A percentile compares a stretch with the other conserved stretches of the same genome.
These are phyloP conservation scores for Kluyveromyces lactis DNA, from an alignment of 805 yeast genomes.

Conservation along the genomic window DNA sequence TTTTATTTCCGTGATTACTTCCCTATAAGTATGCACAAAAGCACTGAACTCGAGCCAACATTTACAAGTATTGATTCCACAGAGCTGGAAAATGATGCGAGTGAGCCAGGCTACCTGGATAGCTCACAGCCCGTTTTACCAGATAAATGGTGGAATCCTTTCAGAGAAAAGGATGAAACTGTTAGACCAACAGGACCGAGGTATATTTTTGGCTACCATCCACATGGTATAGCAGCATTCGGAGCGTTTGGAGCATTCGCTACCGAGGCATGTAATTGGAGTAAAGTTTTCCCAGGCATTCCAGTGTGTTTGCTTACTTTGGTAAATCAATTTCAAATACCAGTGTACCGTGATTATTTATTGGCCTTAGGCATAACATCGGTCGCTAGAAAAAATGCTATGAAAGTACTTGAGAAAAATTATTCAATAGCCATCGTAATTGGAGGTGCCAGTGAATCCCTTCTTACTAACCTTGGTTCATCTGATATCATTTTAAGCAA, in stretches of 20 bases:
- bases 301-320: constrained; percentile 70
- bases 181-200: constrained; percentile 49
- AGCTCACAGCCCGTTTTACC: constrained; percentile 1
- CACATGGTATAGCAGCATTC: constrained; percentile 92
- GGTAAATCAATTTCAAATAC: constrained; percentile 73
- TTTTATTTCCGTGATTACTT: constrained; percentile 67
- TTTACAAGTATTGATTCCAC: constrained; percentile 33
- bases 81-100: constrained; percentile 13
- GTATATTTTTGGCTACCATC: constrained; percentile 89
- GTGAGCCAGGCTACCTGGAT: constrained; percentile 4
- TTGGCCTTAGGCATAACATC: constrained; percentile 76
- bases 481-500: constrained; percentile 64
- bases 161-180: constrained; percentile 10
- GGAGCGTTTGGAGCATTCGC: constrained; percentile 82
- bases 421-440: constrained; percentile 82
- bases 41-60: constrained; percentile 67
- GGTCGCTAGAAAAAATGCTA: constrained; percentile 68
- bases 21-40: constrained; percentile 66
- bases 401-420: constrained; percentile 51
- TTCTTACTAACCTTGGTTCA: constrained; percentile 51
- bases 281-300: constrained; percentile 73
- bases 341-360: constrained; percentile 80
- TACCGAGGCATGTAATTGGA: constrained; percentile 71
- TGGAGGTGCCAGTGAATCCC: constrained; percentile 92
- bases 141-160: constrained; percentile 5